A percentile compares a stretch with the other conserved stretches of the same genome.
phyloP scores from a whole-genome alignment of 176 grass and related monocot species.

The Aegilops speltoides region DNA sequence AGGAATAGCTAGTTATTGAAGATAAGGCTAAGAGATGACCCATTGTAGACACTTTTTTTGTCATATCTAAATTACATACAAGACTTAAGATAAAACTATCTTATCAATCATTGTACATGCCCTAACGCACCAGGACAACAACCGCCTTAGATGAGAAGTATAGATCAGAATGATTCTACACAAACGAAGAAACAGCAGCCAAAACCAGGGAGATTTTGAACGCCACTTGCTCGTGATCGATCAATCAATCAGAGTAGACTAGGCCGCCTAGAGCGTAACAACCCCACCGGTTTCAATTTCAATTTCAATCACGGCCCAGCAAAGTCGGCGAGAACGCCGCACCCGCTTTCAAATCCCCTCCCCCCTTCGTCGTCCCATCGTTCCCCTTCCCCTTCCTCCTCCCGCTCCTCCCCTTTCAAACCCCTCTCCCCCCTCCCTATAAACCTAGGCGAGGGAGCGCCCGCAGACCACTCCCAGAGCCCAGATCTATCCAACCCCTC shows the following conservation, averaged over 20 bases:
- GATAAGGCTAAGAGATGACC: no score
- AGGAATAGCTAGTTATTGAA: no score
- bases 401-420: slow-evolving; percentile 43
- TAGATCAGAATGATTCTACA: no score
- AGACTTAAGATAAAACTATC: no score
- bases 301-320: slow-evolving; percentile 16
- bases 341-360: slow-evolving; percentile 5
- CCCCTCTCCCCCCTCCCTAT: slow-evolving; percentile 8
- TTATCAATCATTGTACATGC: no score
- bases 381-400: not conserved
- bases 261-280: not conserved
- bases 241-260: not conserved
- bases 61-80: no score
- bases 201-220: no score
- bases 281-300: not conserved
- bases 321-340: slow-evolving; percentile 34
- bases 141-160: no score
- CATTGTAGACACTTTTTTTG: no score
- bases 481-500: not conserved
- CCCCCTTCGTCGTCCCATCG: not conserved
- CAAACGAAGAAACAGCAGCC: no score
- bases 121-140: no score
- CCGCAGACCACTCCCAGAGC: not conserved
- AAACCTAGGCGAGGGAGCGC: slow-evolving; percentile 28
- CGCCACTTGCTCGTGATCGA: not conserved